Evolutionary conservation across 495 filamentous ascomycete species (phyloP).

Genomic region (Saxophila tyrrhenica): DNA sequence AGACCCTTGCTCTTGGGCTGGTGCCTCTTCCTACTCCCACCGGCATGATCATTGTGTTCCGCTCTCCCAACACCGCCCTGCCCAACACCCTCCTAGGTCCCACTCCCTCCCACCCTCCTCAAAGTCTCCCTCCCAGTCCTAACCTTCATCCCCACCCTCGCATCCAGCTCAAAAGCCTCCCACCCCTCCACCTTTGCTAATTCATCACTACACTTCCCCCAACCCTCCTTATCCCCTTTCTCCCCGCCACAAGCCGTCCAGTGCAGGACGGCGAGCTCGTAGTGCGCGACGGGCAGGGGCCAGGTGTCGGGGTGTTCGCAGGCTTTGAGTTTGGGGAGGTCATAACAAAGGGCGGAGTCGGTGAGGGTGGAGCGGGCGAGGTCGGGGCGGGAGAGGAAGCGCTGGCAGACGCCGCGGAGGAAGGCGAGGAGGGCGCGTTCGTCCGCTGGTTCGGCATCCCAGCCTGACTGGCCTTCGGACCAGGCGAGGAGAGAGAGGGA

Average conservation of each 20-base stretch:
- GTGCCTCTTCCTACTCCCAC: too few species aligned
- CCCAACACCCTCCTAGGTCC: too few species aligned
- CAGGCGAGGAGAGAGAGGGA: constrained; percentile 55
- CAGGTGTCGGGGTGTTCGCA: constrained; percentile 53
- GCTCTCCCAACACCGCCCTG: too few species aligned
- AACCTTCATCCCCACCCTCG: constrained; percentile 73
- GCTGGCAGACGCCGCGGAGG: constrained; percentile 53
- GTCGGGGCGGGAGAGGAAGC: constrained; percentile 47
- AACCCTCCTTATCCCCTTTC: constrained; percentile 36
- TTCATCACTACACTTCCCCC: constrained; percentile 57
- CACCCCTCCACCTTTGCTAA: constrained; percentile 70
- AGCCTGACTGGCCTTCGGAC: constrained; percentile 43
- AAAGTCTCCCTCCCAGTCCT: constrained; percentile 70
- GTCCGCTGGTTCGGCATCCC: constrained; percentile 53
- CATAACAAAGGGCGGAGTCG: constrained; percentile 49
- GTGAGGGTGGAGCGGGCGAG: constrained; percentile 55
- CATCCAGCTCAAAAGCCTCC: constrained; percentile 80
- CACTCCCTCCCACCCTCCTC: too few species aligned
- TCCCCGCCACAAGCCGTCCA: constrained; percentile 51
- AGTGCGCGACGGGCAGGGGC: constrained; percentile 66
- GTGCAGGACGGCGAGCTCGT: constrained; percentile 73
- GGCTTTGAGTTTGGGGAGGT: constrained; percentile 45
- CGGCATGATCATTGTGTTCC: too few species aligned
- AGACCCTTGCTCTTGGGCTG: too few species aligned
- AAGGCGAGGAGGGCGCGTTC: constrained; percentile 61